These are phyloP conservation scores for Oryza meyeriana DNA, from an alignment of 176 grass and related monocot genomes.

Conservation along the genomic window DNA sequence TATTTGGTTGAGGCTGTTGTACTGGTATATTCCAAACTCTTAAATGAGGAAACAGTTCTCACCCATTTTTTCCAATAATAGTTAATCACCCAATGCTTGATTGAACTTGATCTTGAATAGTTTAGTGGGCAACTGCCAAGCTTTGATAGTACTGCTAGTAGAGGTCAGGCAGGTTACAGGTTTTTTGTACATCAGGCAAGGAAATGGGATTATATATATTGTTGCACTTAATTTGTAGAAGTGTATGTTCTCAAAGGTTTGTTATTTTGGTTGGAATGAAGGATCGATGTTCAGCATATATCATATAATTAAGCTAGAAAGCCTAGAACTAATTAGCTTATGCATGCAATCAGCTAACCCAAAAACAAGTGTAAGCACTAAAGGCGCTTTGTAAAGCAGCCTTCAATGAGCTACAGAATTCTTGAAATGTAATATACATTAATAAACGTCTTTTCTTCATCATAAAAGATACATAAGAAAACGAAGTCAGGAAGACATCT, in stretches of 20 bases:
- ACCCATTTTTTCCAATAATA: not conserved
- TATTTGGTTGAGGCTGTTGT: conserved; percentile 26
- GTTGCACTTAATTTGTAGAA: not conserved
- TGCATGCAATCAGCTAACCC: not conserved
- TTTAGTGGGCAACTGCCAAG: not conserved
- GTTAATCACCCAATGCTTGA: not conserved
- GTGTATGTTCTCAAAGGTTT: not conserved
- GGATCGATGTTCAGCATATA: not conserved
- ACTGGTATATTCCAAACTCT: conserved; percentile 19
- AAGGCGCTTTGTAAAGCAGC: not conserved
- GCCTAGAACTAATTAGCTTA: not conserved
- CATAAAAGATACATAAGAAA: not conserved
- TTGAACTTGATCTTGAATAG: not conserved
- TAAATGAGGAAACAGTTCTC: conserved; percentile 9
- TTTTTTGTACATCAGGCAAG: not conserved
- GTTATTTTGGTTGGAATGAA: not conserved
- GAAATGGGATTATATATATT: too few species aligned
- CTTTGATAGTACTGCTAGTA: not conserved
- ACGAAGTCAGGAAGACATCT: too few species aligned
- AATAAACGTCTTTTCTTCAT: not conserved
- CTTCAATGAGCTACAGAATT: not conserved
- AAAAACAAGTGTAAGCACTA: not conserved
- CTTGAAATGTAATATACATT: not conserved
- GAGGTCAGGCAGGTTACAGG: not conserved
- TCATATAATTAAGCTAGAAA: not conserved